Base-by-base conservation (phyloP, 306 rosid species). In the Sophora flavescens region DNA sequence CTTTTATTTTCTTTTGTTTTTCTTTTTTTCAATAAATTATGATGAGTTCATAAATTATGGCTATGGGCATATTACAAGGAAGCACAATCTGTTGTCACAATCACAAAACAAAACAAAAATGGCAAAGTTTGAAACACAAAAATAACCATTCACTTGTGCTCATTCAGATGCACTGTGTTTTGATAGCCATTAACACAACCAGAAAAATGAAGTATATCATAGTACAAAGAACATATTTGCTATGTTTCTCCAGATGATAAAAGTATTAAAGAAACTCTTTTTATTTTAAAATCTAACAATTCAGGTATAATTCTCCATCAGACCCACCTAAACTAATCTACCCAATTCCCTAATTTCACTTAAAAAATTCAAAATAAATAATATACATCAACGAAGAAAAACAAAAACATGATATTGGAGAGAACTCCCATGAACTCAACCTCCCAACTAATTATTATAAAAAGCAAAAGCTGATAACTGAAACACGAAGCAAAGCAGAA, bases 21-120 rank as follows among this genome's bases (percentile, higher is more conserved):
- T n/a, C n/a, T n/a, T n/a, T n/a, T n/a, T n/a, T n/a, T n/a, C n/a
- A n/a, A n/a, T n/a, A n/a, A n/a, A n/a, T n/a, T n/a, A n/a, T n/a
- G n/a, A n/a, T n/a, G 50, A 74, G 26, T 6, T 62, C 63, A 66
- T 26, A 67, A 78, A 36, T 44, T 39, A 65, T 1, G 61, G n/a
- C n/a, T n/a, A n/a, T n/a, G n/a, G n/a, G n/a, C n/a, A n/a, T n/a
- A n/a, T n/a, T n/a, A n/a, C n/a, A 35, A 44, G 56, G n/a, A 72
- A 71, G 77, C 61, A 68, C 57, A n/a, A 56, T 35, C 41, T 13
- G 66, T 68, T 52, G 32, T 41, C 50, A 52, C 6, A 22, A 33
- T 9, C 68, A 36, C 4, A 75, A 17, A 30, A 26, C 15, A 50
- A 17, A 9, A 51, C 4, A 38, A 38, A 79, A 71, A 60, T 22